Evolutionary conservation across 2,329 filamentous ascomycete species (phyloP), one percentile per base, ranked within the genome.

Genomic region (Hansfordia pulvinata): DNA sequence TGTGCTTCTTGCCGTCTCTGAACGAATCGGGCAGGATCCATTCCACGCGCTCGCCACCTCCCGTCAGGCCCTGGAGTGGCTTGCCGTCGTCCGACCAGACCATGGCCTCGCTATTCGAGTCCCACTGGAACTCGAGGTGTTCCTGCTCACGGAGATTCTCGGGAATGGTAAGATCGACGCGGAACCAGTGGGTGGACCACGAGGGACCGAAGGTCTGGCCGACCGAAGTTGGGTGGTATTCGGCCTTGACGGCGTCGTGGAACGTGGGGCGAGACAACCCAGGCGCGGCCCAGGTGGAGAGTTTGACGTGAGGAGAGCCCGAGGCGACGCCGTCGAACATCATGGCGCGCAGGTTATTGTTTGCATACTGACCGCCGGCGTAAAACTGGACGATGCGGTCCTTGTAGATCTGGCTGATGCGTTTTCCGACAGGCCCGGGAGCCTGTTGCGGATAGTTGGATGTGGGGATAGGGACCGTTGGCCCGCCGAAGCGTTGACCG

Each of bases 101-200:
- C 52, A 96, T 59, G n/a, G 82, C 90, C 56, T 98, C 90, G 40
- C 85, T 93, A 57, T 83, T 79, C 19, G 80, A 78, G 54, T 98
- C 88, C 88, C 90, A 98, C 43, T 93, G 85, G 31, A 96, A 75
- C 53, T 96, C 86, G n/a, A 98, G 64, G 24, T 80, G 75, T 39
- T 86, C 73, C 42, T 90, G 83, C 36, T 84, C 58, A 15, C 54
- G 58, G 42, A 94, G 68, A 9, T 82, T 59, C 29, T 70, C 47
- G 6, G 90, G 88, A 10, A 96, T 67, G 4, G 70, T 82, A 35
- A 98, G 58, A 30, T 76, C 60, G 30, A 94, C 70, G 41, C 76
- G 82, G 67, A 98, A 93, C 90, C 90, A 98, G 52, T 96, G 90
- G 7, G 90, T 98, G 2, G 85, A 80, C 90, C 90, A 98, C 19